A percentile compares a stretch with the other conserved stretches of the same genome.
Evolutionary conservation across 23 red algal genomes (phyloP).

Genomic region (Agarophyton chilense): DNA sequence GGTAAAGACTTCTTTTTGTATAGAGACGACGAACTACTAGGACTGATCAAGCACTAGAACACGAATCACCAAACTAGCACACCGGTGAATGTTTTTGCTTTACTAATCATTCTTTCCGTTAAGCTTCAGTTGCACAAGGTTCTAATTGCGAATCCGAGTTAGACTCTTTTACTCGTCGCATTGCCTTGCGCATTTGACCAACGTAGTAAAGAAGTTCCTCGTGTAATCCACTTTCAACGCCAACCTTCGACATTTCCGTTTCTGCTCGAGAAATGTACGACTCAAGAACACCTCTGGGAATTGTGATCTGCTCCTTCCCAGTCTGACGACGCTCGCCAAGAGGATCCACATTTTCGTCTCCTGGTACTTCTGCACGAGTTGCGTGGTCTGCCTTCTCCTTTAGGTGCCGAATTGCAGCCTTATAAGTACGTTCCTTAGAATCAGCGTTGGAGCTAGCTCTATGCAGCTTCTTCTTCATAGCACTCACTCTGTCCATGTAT

Average conservation of each 20-base stretch:
- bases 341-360: constrained; percentile 47
- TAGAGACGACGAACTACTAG: constrained; percentile 92
- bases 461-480: constrained; percentile 53
- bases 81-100: background rate
- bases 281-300: constrained; percentile 3
- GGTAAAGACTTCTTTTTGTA: constrained; percentile 94
- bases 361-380: constrained; percentile 8
- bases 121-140: background rate
- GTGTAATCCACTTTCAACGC: background rate
- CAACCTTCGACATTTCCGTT: constrained; percentile 13
- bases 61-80: background rate
- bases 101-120: background rate
- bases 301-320: constrained; percentile 3
- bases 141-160: background rate
- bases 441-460: constrained; percentile 41
- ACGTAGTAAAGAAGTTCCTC: constrained; percentile 35
- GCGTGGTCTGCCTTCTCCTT: constrained; percentile 77
- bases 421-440: constrained; percentile 66
- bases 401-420: constrained; percentile 63
- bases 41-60: constrained; percentile 46
- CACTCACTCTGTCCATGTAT: constrained; percentile 44
- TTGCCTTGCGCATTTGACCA: constrained; percentile 21
- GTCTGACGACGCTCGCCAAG: background rate
- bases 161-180: constrained; percentile 5
- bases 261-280: constrained; percentile 32